phyloP scores from a whole-genome alignment of 495 filamentous ascomycete species.

The Talaromyces stipitatus region DNA sequence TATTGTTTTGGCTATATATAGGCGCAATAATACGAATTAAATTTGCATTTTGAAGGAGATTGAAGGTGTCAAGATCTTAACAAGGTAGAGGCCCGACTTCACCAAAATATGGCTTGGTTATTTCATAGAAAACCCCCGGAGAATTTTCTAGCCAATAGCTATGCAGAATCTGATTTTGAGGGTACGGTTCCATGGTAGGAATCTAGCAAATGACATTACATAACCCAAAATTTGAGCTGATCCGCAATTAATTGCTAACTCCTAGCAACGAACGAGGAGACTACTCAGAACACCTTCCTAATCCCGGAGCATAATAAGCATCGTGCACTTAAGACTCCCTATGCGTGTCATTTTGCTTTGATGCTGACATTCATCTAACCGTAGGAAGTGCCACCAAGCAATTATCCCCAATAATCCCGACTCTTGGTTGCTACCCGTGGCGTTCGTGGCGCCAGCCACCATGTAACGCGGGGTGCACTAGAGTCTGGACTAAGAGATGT shows the following conservation, averaged over 20 bases:
- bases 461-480: not conserved
- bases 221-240: not conserved
- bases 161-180: not conserved
- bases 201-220: not conserved
- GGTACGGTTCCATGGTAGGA: not conserved
- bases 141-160: not conserved
- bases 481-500: not conserved
- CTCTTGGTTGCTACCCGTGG: not conserved
- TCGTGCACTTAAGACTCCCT: not conserved
- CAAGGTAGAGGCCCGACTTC: not conserved
- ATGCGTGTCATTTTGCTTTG: not conserved
- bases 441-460: conserved; percentile 1
- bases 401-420: not conserved
- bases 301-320: too few relatives aligned
- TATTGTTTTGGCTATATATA: not conserved
- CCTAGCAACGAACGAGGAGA: too few relatives aligned
- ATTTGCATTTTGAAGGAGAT: too few relatives aligned
- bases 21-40: too few relatives aligned
- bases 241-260: not conserved
- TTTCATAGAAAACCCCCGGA: not conserved
- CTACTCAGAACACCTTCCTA: too few relatives aligned
- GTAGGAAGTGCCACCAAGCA: not conserved
- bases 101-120: not conserved
- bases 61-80: not conserved
- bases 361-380: not conserved